phyloP scores from a whole-genome alignment of 73 alveolate genomes.

The Tetrahymena borealis region DNA sequence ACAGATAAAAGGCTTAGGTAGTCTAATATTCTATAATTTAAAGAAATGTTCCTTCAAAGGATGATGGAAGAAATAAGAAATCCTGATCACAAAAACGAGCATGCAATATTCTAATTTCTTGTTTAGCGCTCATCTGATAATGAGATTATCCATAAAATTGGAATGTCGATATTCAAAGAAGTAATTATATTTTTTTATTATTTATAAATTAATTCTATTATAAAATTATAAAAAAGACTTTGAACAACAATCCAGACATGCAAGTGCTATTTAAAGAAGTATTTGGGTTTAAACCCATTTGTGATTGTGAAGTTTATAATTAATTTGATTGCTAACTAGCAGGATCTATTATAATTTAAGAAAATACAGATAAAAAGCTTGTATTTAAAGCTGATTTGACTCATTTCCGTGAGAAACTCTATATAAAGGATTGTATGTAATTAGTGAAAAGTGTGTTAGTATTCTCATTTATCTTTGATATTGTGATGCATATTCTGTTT shows the following conservation, averaged over 20 bases:
- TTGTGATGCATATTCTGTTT: not conserved
- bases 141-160: not conserved
- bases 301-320: not conserved
- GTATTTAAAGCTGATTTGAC: not conserved
- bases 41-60: not conserved
- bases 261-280: not conserved
- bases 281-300: not conserved
- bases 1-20: not conserved
- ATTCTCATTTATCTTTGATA: not conserved
- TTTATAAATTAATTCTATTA: not conserved
- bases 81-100: not conserved
- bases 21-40: not conserved
- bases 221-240: not conserved
- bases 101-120: not conserved
- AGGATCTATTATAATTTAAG: not conserved
- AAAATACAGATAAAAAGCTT: not conserved
- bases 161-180: not conserved
- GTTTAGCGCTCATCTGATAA: not conserved
- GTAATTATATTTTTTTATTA: not conserved
- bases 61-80: not conserved
- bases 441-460: not conserved
- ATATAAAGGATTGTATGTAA: not conserved
- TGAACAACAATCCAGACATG: not conserved
- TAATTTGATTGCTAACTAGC: not conserved
- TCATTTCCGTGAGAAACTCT: not conserved